Base-by-base conservation (phyloP, 2,329 filamentous ascomycete genomes). In the Ambrosiella cleistominuta region DNA sequence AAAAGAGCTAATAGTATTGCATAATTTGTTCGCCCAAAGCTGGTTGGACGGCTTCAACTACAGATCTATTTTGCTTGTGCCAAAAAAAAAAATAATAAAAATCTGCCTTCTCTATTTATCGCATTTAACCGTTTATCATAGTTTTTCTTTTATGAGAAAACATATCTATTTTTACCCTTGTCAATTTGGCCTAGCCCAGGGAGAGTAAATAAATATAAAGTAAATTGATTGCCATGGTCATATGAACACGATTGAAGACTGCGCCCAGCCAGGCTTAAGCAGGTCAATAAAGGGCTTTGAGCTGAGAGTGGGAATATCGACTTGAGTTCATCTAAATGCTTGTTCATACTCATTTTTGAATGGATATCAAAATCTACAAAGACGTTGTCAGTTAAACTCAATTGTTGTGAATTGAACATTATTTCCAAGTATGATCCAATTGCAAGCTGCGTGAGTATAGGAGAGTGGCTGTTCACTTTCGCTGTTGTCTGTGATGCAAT, bases 211-310 rank as follows among this genome's bases (percentile, higher is more conserved):
- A 51, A 19, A 51, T 37, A 3, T 27, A 35, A 36, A 19, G 47
- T 9, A 51, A 39, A 40, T 15, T 39, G 36, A 8, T 42, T 37
- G 38, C n/a, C 15, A 11, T 19, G 52, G 38, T 54, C 52, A 54
- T 54, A 38, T 54, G 52, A 19, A 54, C 52, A 54, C 44, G 13
- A 19, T 54, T 54, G 15, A 42, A 44, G 52, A 54, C 52, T 54
- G 52, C 38, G 52, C 52, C 38, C 19, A 54, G 52, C 37, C 35
- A 36, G 47, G 47, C 27, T 19, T 8, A 35, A 51, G 19, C 15
- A 15, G 47, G 35, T 51, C 47, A 15, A n/a, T 51, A 2, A 51
- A 51, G 47, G 27, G 47, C 27, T 27, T 27, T 51, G 19, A 51
- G 47, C 27, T 19, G 17, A 35, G 47, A 19, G 19, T 27, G 47